Base-by-base conservation (phyloP, 345 rosid genomes). In the Euphorbia pulcherrima region DNA sequence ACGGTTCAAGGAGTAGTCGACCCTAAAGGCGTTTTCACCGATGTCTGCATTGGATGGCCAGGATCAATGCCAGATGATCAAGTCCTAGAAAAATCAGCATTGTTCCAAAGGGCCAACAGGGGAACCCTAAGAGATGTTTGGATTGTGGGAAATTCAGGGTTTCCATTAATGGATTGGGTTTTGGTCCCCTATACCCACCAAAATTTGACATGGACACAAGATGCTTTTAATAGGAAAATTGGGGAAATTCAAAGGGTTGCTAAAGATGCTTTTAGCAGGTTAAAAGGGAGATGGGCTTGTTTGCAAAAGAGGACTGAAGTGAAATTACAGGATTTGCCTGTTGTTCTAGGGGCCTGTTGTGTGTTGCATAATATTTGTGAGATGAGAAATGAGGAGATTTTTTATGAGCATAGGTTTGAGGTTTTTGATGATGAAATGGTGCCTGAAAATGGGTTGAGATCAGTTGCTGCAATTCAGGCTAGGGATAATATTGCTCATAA, bases 1-100 rank as follows among this genome's bases (percentile, higher is more conserved):
- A 86, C 97, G 0, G 85, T 90, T 0, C 97, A 90, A 65, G 97
- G 97, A 66, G 94, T 90, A 0, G 92, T 90, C 39, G 86, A 88
- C 75, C 73, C 85, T 1, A 77, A 64, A 14, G 95, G 95, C 4
- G 81, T 83, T 26, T 90, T 90, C 86, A 85, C 86, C 27, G 97
- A 90, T 54, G 84, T 86, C 0, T 88, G 92, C 72, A 88, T 90
- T 68, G 97, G 97, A 1, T 85, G 85, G 87, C 97, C 97, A 0
- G 97, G 97, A 0, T 90, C 97, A 3, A 82, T 88, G 78, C 74
- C 84, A 2, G 94, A 90, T 35, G 97, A 90, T n/a, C 83, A 76
- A 60, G 88, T 90, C 62, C 78, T 90, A 7, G 90, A 87, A 70
- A 87, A 82, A 41, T 90, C 95, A 0, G 86, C 95, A 2, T 72